phyloP scores from a whole-genome alignment of 768 basidiomycete genomes.

The Rhizopogon sp. region DNA sequence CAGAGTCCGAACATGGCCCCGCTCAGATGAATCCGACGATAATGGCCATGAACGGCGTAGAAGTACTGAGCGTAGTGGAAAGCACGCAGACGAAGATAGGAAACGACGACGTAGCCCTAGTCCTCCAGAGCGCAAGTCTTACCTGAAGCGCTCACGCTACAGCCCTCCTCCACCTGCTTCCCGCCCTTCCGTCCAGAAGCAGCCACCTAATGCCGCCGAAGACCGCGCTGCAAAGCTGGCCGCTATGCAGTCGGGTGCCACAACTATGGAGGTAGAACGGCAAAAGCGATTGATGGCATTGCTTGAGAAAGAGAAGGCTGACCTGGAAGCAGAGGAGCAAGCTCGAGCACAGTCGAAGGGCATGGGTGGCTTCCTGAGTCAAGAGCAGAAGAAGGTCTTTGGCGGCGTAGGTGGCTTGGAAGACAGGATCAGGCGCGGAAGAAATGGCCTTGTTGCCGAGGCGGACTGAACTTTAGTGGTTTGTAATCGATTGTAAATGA shows the following conservation, averaged over 20 bases:
- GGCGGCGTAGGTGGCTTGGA: constrained; percentile 74
- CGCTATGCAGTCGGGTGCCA: constrained; percentile 79
- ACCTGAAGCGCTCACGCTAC: constrained; percentile 47
- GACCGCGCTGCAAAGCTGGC: constrained; percentile 85
- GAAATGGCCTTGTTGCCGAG: constrained; percentile 66
- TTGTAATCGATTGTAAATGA: neutral
- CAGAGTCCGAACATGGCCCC: constrained; percentile 37
- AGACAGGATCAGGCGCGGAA: constrained; percentile 70
- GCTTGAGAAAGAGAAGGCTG: constrained; percentile 73
- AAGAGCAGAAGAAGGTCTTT: constrained; percentile 83
- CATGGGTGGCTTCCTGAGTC: constrained; percentile 74
- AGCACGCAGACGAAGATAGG: constrained; percentile 30
- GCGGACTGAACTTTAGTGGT: constrained; percentile 20
- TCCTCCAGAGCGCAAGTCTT: constrained; percentile 11
- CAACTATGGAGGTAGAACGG: constrained; percentile 60
- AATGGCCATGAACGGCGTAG: constrained; percentile 24
- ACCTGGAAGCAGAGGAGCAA: constrained; percentile 66
- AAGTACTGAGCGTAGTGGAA: constrained; percentile 15
- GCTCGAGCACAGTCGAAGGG: constrained; percentile 68
- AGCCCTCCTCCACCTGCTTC: constrained; percentile 23
- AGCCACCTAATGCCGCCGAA: constrained; percentile 25
- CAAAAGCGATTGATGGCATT: constrained; percentile 64
- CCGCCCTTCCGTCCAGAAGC: constrained; percentile 8
- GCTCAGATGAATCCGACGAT: constrained; percentile 51
- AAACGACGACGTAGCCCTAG: constrained; percentile 36